Evolutionary conservation across 2,329 filamentous ascomycete genomes (phyloP).

Genomic region (Colletotrichum higginsianum): DNA sequence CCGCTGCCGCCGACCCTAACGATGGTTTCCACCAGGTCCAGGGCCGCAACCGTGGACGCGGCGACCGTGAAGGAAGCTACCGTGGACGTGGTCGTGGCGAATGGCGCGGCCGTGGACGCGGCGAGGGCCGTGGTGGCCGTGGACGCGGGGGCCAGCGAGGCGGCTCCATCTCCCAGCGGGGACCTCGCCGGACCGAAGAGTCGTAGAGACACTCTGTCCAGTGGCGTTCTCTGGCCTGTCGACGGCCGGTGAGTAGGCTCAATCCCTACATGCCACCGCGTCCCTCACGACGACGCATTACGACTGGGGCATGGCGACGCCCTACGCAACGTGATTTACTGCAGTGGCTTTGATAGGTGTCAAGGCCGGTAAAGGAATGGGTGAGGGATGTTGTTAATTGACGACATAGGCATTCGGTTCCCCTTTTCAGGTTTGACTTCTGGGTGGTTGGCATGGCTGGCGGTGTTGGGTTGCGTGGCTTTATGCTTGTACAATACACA

Average conservation of each 20-base stretch:
- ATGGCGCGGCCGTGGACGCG: constrained; percentile 66
- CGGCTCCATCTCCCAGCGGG: constrained; percentile 52
- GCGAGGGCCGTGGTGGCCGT: constrained; percentile 62
- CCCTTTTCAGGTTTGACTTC: constrained; percentile 39
- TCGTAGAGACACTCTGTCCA: constrained; percentile 49
- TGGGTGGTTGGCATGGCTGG: constrained; percentile 42
- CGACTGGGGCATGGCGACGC: constrained; percentile 59
- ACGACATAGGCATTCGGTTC: constrained; percentile 40
- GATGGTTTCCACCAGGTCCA: constrained; percentile 84
- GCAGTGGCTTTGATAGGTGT: constrained; percentile 39
- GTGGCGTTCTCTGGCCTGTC: constrained; percentile 40
- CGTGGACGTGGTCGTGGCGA: constrained; percentile 62
- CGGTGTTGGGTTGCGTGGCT: constrained; percentile 42
- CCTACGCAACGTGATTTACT: constrained; percentile 39
- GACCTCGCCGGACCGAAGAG: constrained; percentile 57
- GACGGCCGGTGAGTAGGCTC: constrained; percentile 47
- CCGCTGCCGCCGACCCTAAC: constrained; percentile 59
- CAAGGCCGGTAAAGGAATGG: constrained; percentile 36
- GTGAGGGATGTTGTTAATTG: constrained; percentile 33
- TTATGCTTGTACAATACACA: constrained; percentile 43
- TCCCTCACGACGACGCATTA: constrained; percentile 53
- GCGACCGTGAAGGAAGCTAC: constrained; percentile 65
- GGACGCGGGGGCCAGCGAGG: constrained; percentile 56
- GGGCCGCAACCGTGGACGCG: constrained; percentile 69
- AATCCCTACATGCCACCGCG: constrained; percentile 49